phyloP scores from a whole-genome alignment of 164 flowering plant species.

The Vitis amurensis region DNA sequence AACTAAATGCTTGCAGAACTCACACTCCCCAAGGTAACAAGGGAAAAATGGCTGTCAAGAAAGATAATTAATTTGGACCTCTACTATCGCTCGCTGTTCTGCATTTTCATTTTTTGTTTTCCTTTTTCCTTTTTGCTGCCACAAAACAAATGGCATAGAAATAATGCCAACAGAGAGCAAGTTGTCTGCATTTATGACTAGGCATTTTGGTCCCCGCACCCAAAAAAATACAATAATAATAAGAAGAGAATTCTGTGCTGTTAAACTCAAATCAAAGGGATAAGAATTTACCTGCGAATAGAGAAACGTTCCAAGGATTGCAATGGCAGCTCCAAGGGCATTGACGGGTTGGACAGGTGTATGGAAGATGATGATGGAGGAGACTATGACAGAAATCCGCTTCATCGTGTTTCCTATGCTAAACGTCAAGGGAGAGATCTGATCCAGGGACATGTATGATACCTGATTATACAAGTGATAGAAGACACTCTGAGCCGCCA shows the following conservation, averaged over 20 bases:
- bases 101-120: background rate
- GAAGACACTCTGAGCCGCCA: slow-evolving; percentile 50
- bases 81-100: background rate
- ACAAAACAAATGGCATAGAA: slow-evolving; percentile 8
- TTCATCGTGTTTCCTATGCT: slow-evolving; percentile 57
- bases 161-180: slow-evolving; percentile 4
- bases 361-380: slow-evolving; percentile 53
- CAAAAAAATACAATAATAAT: background rate
- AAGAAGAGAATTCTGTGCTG: no score
- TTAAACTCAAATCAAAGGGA: background rate
- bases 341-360: slow-evolving; percentile 47
- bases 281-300: slow-evolving; percentile 41
- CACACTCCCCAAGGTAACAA: no score
- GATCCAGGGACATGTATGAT: slow-evolving; percentile 55
- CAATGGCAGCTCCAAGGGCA: slow-evolving; percentile 49
- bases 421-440: slow-evolving; percentile 50
- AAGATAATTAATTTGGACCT: background rate
- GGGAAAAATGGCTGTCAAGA: background rate
- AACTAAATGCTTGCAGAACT: no score
- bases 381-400: slow-evolving; percentile 45
- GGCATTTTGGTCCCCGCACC: slow-evolving; percentile 1
- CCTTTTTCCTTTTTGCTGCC: background rate
- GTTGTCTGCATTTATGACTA: background rate
- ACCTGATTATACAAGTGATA: slow-evolving; percentile 54
- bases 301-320: slow-evolving; percentile 48